Evolutionary conservation across 1,139 yeast species (phyloP).

Genomic region (Suhomyces yuchorum): DNA sequence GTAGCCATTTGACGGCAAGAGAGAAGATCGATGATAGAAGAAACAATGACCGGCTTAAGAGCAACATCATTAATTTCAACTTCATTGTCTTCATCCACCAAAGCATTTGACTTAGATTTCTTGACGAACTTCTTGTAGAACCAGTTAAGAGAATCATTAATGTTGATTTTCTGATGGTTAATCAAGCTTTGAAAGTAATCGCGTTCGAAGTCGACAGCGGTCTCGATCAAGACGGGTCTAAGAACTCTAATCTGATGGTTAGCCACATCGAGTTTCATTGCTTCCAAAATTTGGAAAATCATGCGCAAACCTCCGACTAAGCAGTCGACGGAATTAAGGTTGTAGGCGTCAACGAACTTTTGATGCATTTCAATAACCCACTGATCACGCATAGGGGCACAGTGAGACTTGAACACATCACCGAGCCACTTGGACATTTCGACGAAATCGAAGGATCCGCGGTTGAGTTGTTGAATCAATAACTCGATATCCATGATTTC

Average conservation of each 20-base stretch:
- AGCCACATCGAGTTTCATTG: conserved; percentile 96
- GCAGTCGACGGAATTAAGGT: conserved; percentile 51
- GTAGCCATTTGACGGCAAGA: conserved; percentile 80
- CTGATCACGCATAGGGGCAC: conserved; percentile 94
- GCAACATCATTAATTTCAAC: conserved; percentile 17
- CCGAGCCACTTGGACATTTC: conserved; percentile 73
- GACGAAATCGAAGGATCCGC: conserved; percentile 68
- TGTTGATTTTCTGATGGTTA: conserved; percentile 64
- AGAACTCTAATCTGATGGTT: conserved; percentile 88
- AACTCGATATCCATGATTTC: conserved; percentile 80
- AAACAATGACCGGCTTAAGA: conserved; percentile 43
- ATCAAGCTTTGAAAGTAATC: conserved; percentile 80
- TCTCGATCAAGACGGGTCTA: conserved; percentile 81
- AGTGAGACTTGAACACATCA: conserved; percentile 71
- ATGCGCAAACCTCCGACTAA: conserved; percentile 78
- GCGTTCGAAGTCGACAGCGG: conserved; percentile 90
- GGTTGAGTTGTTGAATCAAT: conserved; percentile 71
- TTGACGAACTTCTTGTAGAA: conserved; percentile 47
- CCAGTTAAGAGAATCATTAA: conserved; percentile 73
- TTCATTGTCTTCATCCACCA: conserved; percentile 18
- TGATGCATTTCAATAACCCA: conserved; percentile 85
- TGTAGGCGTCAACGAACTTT: conserved; percentile 65
- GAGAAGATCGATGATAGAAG: conserved; percentile 60
- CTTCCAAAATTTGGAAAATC: conserved; percentile 83
- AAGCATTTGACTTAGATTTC: conserved; percentile 16